These are phyloP conservation scores for Psophocarpus tetragonolobus DNA, from an alignment of 306 rosid genomes.

Conservation along the genomic window DNA sequence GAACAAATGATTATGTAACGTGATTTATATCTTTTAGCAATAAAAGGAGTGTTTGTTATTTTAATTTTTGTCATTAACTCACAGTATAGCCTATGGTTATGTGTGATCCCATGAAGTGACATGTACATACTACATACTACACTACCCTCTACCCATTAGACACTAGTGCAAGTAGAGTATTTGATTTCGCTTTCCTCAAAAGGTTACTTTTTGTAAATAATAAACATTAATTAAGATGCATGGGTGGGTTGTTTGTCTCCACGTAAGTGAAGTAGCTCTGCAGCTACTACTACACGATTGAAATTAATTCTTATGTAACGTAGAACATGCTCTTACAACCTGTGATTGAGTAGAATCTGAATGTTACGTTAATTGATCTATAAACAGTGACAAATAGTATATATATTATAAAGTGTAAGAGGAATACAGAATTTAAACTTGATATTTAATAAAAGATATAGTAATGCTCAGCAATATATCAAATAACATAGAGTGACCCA, in stretches of 20 bases:
- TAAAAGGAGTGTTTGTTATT: no score
- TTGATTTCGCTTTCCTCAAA: background rate
- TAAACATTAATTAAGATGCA: background rate
- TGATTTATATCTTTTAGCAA: no score
- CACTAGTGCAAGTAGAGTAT: background rate
- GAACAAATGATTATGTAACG: no score
- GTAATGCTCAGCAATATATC: no score
- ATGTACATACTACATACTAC: background rate
- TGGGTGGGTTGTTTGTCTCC: background rate
- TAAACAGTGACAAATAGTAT: background rate
- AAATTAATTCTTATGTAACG: background rate
- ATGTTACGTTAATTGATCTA: background rate
- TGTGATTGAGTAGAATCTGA: background rate
- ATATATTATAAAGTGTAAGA: no score
- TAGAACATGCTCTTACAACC: background rate
- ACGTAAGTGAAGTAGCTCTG: background rate
- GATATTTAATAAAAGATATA: no score
- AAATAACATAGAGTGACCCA: no score
- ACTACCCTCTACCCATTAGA: background rate
- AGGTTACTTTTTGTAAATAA: background rate
- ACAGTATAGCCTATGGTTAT: background rate
- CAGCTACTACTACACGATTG: background rate
- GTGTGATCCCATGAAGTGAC: background rate
- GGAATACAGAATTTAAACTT: no score
- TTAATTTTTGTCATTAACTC: no score